Base-by-base conservation (phyloP, 306 rosid species). In the Prunus mongolica region DNA sequence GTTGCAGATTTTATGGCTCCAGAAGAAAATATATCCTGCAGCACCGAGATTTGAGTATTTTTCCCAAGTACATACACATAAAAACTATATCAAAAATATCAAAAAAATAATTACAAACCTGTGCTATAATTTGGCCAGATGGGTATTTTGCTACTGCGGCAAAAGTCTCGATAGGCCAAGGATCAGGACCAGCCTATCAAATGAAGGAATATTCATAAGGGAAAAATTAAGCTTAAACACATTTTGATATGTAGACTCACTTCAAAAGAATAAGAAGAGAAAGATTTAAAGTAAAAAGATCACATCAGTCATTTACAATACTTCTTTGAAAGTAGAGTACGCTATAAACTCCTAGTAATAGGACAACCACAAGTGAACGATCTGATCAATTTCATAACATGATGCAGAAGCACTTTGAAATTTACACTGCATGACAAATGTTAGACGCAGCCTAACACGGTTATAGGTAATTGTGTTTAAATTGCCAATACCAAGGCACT, bases 1-100 rank as follows among this genome's bases (percentile, higher is more conserved):
- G 98, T 95, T 46, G 96, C 92, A 80, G 96, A 92, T 80, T 92
- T 95, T 77, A 92, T 90, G 85, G 85, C 93, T 78, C 98, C 98
- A 12, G 92, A 92, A 82, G 93, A 71, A 82, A 95, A 95, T 62
- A 95, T 75, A 82, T 95, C 97, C 98, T 95, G 87, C 84, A 84
- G 77, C 54, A 82, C 76, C 54, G 74, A 64, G 54, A 76, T 50
- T 27, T 62, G 78, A 80, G 75, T 30, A 71, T 16, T 56, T 12
- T 65, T 44, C 45, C 54, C 6, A 46, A 74, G 73, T n/a, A 79
- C 41, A 78, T 76, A 34, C 68, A 76, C 73, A 67, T 12, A 22
- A 27, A 81, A 27, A 81, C 34, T 55, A 41, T 67, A 55, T 1
- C 12, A 24, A 32, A 75, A 56, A 24, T 22, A 50, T 71, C 73